Evolutionary conservation across 2,329 filamentous ascomycete genomes (phyloP).

Genomic region (Aspergillus fijiensis): DNA sequence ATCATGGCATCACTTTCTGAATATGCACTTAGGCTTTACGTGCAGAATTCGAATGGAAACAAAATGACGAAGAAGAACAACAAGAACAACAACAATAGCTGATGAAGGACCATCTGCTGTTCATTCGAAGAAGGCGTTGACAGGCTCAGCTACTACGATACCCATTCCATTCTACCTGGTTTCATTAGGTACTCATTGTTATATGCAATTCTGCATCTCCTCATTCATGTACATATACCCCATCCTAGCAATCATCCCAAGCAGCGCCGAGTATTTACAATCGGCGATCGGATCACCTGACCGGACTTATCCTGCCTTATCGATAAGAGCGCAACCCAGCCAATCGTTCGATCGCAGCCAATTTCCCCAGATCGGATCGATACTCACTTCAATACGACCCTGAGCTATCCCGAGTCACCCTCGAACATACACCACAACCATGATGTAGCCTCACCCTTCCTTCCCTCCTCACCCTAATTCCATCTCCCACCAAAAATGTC

Average conservation of each 20-base stretch:
- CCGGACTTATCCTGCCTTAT: slow-evolving; percentile 14
- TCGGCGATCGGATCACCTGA: slow-evolving; percentile 3
- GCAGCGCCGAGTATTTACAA: background rate
- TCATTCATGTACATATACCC: background rate
- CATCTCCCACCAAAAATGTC: slow-evolving; percentile 27
- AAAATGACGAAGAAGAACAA: slow-evolving; percentile 36
- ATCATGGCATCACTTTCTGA: background rate
- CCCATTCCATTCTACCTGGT: slow-evolving; percentile 13
- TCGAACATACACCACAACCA: slow-evolving; percentile 17
- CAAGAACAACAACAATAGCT: background rate
- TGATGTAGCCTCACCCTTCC: slow-evolving; percentile 26
- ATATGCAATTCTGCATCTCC: background rate
- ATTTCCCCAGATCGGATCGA: too few species aligned
- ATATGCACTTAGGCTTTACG: slow-evolving; percentile 16
- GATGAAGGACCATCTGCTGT: background rate
- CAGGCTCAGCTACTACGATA: slow-evolving; percentile 18
- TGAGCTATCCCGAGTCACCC: background rate
- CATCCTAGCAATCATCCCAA: background rate
- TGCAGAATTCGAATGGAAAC: slow-evolving; percentile 56
- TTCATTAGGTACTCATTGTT: slow-evolving; percentile 7
- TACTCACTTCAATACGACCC: background rate
- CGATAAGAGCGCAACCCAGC: slow-evolving; percentile 30
- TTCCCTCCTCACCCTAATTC: background rate
- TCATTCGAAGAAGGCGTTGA: slow-evolving; percentile 8
- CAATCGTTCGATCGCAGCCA: background rate